These are phyloP conservation scores for Eruca vesicaria DNA, from an alignment of 441 rosid species.

Conservation along the genomic window DNA sequence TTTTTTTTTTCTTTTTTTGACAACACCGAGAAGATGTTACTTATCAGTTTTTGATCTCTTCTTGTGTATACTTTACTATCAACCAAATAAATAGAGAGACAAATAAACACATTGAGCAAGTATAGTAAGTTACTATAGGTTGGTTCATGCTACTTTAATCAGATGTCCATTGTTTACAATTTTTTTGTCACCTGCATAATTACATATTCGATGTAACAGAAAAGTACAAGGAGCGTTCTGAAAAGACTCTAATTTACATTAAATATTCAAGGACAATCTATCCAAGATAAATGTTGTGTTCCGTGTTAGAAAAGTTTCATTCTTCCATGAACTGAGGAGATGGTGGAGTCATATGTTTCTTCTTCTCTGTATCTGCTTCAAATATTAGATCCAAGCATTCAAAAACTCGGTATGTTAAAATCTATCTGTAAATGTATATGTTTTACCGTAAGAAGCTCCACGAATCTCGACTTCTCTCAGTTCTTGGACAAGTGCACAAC, in stretches of 20 bases:
- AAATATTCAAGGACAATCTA: neutral
- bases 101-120: neutral
- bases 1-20: too few species aligned
- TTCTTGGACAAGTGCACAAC: conserved; percentile 97
- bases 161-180: neutral
- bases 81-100: neutral
- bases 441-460: neutral
- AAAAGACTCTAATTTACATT: neutral
- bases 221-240: conserved; percentile 3
- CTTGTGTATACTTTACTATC: neutral
- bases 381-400: neutral
- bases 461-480: neutral
- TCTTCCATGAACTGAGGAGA: conserved; percentile 78
- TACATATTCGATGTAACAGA: neutral
- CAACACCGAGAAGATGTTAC: too few species aligned
- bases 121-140: too few species aligned
- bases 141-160: neutral
- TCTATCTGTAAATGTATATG: neutral
- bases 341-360: conserved; percentile 70
- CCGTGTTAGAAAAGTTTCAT: conserved; percentile 28
- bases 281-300: neutral
- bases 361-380: conserved; percentile 3
- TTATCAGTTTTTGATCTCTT: neutral
- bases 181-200: neutral
- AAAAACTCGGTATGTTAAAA: neutral